Base-by-base conservation (phyloP, 202 grass and related monocot genomes). In the Panicum hallii region DNA sequence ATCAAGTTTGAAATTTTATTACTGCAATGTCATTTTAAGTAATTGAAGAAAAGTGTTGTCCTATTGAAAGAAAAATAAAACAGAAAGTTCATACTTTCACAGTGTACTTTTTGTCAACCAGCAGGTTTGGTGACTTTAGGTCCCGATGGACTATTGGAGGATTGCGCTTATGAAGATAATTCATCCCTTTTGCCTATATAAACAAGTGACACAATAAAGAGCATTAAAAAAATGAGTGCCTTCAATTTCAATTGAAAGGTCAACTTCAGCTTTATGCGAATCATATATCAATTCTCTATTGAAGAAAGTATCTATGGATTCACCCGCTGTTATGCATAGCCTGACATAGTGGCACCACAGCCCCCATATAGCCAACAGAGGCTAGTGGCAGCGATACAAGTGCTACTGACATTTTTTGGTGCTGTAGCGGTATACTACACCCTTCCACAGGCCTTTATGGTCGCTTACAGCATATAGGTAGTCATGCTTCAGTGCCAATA, bases 101-200 rank as follows among this genome's bases (percentile, higher is more conserved):
- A 38, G 92, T 94, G 70, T 94, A 97, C 58, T 97, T 94, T 70
- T 91, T 89, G 82, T 94, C 92, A 58, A 97, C 95, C 79, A 97
- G 81, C 23, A 97, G 72, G 75, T 97, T 97, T 50, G 88, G 90
- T 67, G 92, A 97, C 77, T 97, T 97, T 5, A 97, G 77, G 86
- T 97, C 95, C 62, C 92, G 75, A 79, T 94, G 92, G 60, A 97
- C 95, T 77, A 97, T 97, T 61, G 95, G 95, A 75, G 95, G 95
- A 78, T 94, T 92, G 34, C 90, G 88, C 84, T 88, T 94, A 76
- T 94, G 92, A 85, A 97, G 92, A 86, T 97, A 94, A 84, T 97
- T 97, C 95, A 97, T 97, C 84, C 92, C 95, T 74, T 94, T 88
- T 28, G 92, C 95, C 95, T 97, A 68, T 69, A 81, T 49, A 83